phyloP scores from a whole-genome alignment of 257 asterid genomes.

The Fraxinus quadrangulata region DNA sequence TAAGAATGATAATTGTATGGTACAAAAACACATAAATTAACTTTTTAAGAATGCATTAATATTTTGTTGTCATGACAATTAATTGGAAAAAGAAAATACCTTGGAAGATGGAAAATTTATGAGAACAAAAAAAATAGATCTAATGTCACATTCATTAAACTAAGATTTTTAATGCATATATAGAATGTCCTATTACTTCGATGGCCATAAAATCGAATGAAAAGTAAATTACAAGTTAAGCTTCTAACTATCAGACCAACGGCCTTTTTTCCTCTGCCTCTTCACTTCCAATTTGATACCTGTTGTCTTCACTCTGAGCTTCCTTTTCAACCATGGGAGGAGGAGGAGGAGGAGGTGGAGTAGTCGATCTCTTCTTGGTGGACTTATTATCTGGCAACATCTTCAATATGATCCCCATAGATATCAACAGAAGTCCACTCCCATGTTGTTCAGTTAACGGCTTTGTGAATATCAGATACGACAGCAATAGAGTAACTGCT shows the following conservation, averaged over 20 bases:
- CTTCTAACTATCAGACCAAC: constrained; percentile 52
- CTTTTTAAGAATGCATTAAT: too few relatives aligned
- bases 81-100: too few relatives aligned
- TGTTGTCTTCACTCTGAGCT: constrained; percentile 29
- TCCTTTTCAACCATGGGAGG: constrained; percentile 28
- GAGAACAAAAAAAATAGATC: too few relatives aligned
- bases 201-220: not conserved
- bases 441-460: constrained; percentile 86
- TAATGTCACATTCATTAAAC: too few relatives aligned
- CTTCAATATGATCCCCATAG: constrained; percentile 77
- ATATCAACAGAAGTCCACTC: constrained; percentile 68
- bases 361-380: constrained; percentile 22
- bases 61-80: too few relatives aligned
- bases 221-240: not conserved
- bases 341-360: constrained; percentile 26
- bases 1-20: too few relatives aligned
- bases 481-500: constrained; percentile 77
- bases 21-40: too few relatives aligned
- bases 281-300: constrained; percentile 42
- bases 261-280: constrained; percentile 71
- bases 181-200: too few relatives aligned
- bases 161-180: too few relatives aligned
- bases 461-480: constrained; percentile 85
- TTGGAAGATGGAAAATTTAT: too few relatives aligned
- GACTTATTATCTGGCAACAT: constrained; percentile 72